These are phyloP conservation scores for Micromonas commoda DNA, from an alignment of 139 green algal species.

Conservation along the genomic window DNA sequence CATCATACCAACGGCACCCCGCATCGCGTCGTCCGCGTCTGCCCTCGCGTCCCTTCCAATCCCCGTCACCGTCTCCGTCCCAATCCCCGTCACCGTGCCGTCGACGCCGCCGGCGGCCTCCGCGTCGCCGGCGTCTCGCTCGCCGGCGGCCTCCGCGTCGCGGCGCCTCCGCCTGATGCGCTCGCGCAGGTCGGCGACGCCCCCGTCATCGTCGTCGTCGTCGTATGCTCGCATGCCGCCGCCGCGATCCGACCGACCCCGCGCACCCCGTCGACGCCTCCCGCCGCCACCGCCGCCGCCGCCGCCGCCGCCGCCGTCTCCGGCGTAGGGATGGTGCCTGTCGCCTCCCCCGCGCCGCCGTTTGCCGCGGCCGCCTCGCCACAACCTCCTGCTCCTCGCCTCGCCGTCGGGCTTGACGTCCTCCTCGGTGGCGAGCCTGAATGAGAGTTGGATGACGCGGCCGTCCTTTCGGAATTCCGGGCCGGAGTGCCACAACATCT, in stretches of 20 bases:
- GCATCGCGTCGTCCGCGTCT: not conserved
- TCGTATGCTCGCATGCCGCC: conserved; percentile 1
- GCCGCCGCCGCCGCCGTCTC: not conserved
- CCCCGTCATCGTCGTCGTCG: conserved; percentile 4
- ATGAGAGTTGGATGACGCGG: not conserved
- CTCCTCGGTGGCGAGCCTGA: conserved; percentile 15
- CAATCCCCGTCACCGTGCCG: not conserved
- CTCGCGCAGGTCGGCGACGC: not conserved
- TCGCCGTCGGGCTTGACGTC: conserved; percentile 21
- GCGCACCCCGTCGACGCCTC: conserved; percentile 75
- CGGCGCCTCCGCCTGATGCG: not conserved
- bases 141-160: not conserved
- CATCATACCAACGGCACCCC: not conserved
- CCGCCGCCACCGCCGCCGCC: conserved; percentile 52
- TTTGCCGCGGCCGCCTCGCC: not conserved
- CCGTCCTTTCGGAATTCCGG: not conserved
- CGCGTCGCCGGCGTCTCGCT: not conserved
- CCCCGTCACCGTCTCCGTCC: not conserved
- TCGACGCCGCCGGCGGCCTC: not conserved
- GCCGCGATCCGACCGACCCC: too few relatives aligned
- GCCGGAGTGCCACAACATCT: conserved; percentile 19
- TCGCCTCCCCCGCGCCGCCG: not conserved
- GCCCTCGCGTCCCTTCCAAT: not conserved
- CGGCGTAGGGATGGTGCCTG: not conserved
- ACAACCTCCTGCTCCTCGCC: not conserved